Evolutionary conservation across 2,329 filamentous ascomycete species (phyloP).

Genomic region (Ophiostoma ips): DNA sequence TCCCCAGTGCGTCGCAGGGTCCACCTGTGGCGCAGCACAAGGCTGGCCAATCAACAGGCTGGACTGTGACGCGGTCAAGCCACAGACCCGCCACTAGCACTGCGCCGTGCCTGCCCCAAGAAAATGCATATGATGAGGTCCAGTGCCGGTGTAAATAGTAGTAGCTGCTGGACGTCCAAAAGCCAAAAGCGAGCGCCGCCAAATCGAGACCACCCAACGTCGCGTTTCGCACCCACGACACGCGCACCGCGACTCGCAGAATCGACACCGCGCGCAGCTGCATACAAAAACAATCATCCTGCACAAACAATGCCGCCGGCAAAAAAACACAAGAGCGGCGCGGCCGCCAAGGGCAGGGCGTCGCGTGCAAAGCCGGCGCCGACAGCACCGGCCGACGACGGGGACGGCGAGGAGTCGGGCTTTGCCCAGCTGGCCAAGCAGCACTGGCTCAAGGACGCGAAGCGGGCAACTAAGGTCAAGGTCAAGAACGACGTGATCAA

Average conservation of each 20-base stretch:
- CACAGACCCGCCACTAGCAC: too few relatives aligned
- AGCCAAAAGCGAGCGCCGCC: too few relatives aligned
- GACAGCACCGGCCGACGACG: slow-evolving; percentile 40
- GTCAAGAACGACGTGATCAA: slow-evolving; percentile 79
- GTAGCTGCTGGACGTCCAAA: neutral
- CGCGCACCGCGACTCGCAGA: neutral
- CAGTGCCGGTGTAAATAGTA: neutral
- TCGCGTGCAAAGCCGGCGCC: slow-evolving; percentile 22
- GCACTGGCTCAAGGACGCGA: slow-evolving; percentile 63
- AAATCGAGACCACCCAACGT: too few relatives aligned
- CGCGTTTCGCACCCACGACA: neutral
- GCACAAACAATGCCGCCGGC: slow-evolving; percentile 37
- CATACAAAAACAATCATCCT: neutral
- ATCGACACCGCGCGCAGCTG: neutral
- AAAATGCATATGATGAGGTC: neutral
- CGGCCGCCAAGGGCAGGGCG: slow-evolving; percentile 20
- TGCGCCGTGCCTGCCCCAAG: neutral
- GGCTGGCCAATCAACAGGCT: slow-evolving; percentile 10
- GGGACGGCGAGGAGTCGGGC: slow-evolving; percentile 54
- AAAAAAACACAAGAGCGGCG: slow-evolving; percentile 42
- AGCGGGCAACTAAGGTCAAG: slow-evolving; percentile 49
- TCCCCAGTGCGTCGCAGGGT: neutral
- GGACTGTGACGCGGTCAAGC: too few relatives aligned
- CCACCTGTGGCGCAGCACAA: slow-evolving; percentile 5
- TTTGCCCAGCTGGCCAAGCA: slow-evolving; percentile 69